phyloP scores from a whole-genome alignment of 345 rosid genomes.

The Rhodomyrtus tomentosa region DNA sequence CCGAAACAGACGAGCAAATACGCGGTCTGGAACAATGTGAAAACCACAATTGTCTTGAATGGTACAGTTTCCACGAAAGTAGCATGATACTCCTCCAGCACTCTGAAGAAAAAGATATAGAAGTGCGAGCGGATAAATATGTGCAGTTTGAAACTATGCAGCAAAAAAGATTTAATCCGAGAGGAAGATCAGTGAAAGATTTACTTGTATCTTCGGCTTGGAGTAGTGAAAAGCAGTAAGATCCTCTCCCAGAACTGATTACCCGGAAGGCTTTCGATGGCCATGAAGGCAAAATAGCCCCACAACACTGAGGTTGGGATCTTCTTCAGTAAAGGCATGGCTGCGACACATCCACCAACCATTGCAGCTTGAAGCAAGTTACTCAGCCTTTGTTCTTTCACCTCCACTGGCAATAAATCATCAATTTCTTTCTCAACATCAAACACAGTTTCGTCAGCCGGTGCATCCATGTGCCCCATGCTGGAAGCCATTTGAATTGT shows the following conservation, averaged over 20 bases:
- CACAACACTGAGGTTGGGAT: slow-evolving; percentile 89
- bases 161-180: neutral
- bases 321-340: slow-evolving; percentile 78
- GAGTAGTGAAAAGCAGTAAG: slow-evolving; percentile 70
- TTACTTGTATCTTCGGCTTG: slow-evolving; percentile 90
- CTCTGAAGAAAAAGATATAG: slow-evolving; percentile 25
- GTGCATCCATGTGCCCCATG: slow-evolving; percentile 4
- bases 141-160: neutral
- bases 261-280: slow-evolving; percentile 87
- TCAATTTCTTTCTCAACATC: slow-evolving; percentile 85
- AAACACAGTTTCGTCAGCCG: slow-evolving; percentile 45
- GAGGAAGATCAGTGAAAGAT: slow-evolving; percentile 5
- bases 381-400: slow-evolving; percentile 88
- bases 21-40: slow-evolving; percentile 67
- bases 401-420: slow-evolving; percentile 79
- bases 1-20: slow-evolving; percentile 84
- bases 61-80: slow-evolving; percentile 86
- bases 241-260: slow-evolving; percentile 96
- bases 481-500: slow-evolving; percentile 4
- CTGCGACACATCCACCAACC: slow-evolving; percentile 79
- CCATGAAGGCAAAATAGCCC: slow-evolving; percentile 98
- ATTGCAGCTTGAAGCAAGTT: slow-evolving; percentile 81
- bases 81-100: slow-evolving; percentile 65
- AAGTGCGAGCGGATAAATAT: neutral
- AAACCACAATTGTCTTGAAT: slow-evolving; percentile 58